Conservation (phyloP, 2,329 filamentous ascomycete species). For the Stachybotrys echinatus region DNA sequence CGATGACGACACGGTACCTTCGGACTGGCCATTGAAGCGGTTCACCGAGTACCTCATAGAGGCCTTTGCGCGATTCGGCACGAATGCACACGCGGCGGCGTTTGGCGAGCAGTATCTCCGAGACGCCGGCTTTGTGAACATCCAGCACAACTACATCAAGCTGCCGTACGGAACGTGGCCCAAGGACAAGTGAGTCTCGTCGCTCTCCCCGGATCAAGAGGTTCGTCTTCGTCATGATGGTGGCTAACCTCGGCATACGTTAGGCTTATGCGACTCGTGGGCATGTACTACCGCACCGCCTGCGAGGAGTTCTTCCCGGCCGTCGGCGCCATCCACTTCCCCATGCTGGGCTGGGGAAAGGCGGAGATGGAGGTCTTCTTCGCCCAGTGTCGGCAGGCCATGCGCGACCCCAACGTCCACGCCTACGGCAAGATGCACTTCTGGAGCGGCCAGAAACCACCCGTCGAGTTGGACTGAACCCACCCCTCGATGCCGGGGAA, state of each 20-base stretch:
- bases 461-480: background rate
- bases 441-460: conserved; percentile 32
- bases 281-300: conserved; percentile 34
- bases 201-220: too few species aligned
- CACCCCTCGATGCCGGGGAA: conserved; percentile 15
- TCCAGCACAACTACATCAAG: conserved; percentile 31
- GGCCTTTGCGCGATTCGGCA: conserved; percentile 30
- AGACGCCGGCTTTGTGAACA: conserved; percentile 32
- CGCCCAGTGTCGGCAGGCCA: conserved; percentile 19
- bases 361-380: conserved; percentile 26
- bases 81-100: conserved; percentile 30
- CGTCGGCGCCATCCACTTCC: conserved; percentile 32
- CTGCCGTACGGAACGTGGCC: conserved; percentile 43
- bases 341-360: conserved; percentile 29
- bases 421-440: conserved; percentile 35
- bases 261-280: conserved; percentile 31
- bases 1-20: conserved; percentile 28
- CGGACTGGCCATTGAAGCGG: conserved; percentile 24
- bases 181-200: conserved; percentile 27
- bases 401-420: conserved; percentile 25
- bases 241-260: background rate
- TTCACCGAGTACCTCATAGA: conserved; percentile 28
- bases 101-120: conserved; percentile 28
- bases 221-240: too few species aligned
- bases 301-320: conserved; percentile 36